A percentile compares a stretch with the other conserved stretches of the same genome.
Conservation (phyloP, 768 basidiomycete species). For the Podaxis mareebaensis region DNA sequence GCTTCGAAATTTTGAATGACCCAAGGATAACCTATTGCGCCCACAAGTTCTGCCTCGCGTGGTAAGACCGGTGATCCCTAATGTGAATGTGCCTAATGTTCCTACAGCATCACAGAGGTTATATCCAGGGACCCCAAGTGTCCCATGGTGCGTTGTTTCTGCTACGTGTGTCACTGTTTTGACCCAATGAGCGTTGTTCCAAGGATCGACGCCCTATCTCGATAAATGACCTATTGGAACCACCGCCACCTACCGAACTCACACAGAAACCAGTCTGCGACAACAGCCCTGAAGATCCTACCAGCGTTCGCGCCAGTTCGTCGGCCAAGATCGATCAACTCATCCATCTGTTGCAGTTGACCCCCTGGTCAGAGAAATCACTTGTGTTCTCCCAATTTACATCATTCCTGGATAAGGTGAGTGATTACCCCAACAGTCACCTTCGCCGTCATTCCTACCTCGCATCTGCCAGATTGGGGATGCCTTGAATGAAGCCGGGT, state of each 20-base stretch:
- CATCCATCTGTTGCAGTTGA: conserved; percentile 67
- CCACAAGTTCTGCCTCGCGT: conserved; percentile 71
- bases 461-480: conserved; percentile 58
- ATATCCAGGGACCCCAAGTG: conserved; percentile 74
- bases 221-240: conserved; percentile 58
- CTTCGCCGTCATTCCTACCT: background rate
- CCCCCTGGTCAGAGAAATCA: conserved; percentile 71
- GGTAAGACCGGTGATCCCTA: conserved; percentile 39
- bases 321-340: conserved; percentile 89
- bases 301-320: conserved; percentile 48
- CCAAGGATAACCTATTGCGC: conserved; percentile 74
- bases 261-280: conserved; percentile 56
- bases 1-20: conserved; percentile 59
- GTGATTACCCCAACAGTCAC: background rate
- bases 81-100: background rate
- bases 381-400: conserved; percentile 93
- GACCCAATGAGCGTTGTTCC: conserved; percentile 8
- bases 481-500: conserved; percentile 66
- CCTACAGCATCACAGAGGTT: conserved; percentile 63
- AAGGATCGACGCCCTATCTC: conserved; percentile 72
- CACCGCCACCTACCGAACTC: conserved; percentile 63
- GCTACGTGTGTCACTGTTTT: background rate
- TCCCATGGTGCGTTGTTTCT: conserved; percentile 60
- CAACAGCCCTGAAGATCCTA: conserved; percentile 40
- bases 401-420: conserved; percentile 77